These are phyloP conservation scores for Rhodamnia argentea DNA, from an alignment of 345 rosid genomes.

Conservation along the genomic window DNA sequence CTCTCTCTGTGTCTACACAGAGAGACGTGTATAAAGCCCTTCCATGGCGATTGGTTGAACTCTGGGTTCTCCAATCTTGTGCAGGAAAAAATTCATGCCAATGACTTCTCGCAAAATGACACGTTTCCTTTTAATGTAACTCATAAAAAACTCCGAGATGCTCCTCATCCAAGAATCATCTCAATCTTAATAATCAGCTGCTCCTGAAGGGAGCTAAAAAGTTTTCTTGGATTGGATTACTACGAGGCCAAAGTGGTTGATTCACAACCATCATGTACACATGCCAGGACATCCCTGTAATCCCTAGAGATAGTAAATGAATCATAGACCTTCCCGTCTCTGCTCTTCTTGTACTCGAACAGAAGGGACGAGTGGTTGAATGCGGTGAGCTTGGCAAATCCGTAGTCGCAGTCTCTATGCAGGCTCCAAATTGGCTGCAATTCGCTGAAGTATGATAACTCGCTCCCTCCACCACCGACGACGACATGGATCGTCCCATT, in stretches of 20 bases:
- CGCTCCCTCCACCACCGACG: constrained; percentile 69
- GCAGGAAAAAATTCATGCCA: no score
- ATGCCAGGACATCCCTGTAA: constrained; percentile 33
- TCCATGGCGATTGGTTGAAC: not conserved
- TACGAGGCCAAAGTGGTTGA: constrained; percentile 13
- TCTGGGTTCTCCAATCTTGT: no score
- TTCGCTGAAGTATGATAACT: constrained; percentile 38
- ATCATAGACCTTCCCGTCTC: constrained; percentile 37
- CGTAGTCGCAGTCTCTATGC: constrained; percentile 55
- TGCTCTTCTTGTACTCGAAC: constrained; percentile 84
- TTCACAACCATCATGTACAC: constrained; percentile 18
- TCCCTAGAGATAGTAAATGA: constrained; percentile 37
- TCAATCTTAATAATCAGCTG: not conserved
- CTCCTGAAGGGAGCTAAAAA: not conserved
- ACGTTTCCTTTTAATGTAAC: not conserved
- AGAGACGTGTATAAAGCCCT: not conserved
- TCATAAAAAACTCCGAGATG: not conserved
- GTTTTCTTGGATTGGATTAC: not conserved
- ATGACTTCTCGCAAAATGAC: not conserved
- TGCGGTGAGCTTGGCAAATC: constrained; percentile 76
- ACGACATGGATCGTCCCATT: constrained; percentile 78
- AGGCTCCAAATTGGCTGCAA: constrained; percentile 57
- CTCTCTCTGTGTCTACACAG: not conserved
- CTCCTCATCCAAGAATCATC: not conserved
- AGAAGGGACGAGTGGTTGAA: constrained; percentile 59